phyloP scores from a whole-genome alignment of 2,329 filamentous ascomycete genomes.

The Cadophora sp. region DNA sequence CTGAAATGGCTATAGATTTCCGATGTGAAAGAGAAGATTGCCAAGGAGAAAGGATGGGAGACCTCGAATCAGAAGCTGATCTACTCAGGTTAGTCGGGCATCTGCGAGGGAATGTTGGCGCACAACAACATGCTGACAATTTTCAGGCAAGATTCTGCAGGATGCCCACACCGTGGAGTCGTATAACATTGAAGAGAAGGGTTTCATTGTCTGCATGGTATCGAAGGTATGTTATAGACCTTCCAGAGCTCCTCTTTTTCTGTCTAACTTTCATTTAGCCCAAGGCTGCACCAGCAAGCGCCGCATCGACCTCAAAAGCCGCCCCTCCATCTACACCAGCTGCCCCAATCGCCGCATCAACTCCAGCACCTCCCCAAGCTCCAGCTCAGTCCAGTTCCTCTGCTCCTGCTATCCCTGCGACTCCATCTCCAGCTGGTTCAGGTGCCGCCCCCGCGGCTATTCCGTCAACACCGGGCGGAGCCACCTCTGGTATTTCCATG shows the following conservation, averaged over 20 bases:
- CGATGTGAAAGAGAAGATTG: slow-evolving; percentile 90
- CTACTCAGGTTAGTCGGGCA: slow-evolving; percentile 78
- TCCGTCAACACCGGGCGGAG: slow-evolving; percentile 59
- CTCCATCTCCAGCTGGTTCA: slow-evolving; percentile 54
- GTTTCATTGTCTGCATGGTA: slow-evolving; percentile 98
- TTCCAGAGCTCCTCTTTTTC: neutral
- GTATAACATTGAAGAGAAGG: slow-evolving; percentile 99
- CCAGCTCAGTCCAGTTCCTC: slow-evolving; percentile 63
- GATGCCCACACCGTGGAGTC: slow-evolving; percentile 96
- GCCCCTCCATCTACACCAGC: slow-evolving; percentile 67
- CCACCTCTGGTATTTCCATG: slow-evolving; percentile 84
- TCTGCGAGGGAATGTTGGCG: neutral
- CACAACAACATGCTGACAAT: slow-evolving; percentile 39
- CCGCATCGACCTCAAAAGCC: slow-evolving; percentile 61
- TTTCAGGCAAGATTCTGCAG: slow-evolving; percentile 92
- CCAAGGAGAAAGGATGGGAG: slow-evolving; percentile 93
- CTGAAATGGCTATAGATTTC: slow-evolving; percentile 67
- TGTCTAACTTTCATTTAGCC: slow-evolving; percentile 58
- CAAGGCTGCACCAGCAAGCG: slow-evolving; percentile 63
- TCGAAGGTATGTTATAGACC: slow-evolving; percentile 73
- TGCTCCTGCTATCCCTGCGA: slow-evolving; percentile 53
- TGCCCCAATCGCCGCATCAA: slow-evolving; percentile 60
- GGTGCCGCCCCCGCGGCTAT: slow-evolving; percentile 56
- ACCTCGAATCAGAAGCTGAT: slow-evolving; percentile 92
- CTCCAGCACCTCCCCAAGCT: slow-evolving; percentile 64